phyloP scores from a whole-genome alignment of 2,329 filamentous ascomycete genomes.

The Mollisia scopiformis region DNA sequence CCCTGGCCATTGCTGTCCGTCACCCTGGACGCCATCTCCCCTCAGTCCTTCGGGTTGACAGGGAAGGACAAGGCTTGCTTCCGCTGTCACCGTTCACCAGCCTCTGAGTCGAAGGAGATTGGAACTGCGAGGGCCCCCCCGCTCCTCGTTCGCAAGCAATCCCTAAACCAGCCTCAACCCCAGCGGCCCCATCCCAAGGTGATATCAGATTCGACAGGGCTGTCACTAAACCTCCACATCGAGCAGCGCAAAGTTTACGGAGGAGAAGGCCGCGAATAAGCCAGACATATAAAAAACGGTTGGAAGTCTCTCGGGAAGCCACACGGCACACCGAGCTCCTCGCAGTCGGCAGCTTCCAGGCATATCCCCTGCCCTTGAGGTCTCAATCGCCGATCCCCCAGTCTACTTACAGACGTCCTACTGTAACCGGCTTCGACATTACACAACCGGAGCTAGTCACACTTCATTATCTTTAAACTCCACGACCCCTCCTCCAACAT shows the following conservation, averaged over 20 bases:
- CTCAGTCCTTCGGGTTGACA: too few relatives aligned
- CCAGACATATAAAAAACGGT: conserved; percentile 7
- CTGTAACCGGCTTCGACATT: conserved; percentile 8
- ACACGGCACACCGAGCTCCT: not conserved
- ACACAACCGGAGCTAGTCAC: conserved; percentile 19
- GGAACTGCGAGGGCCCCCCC: too few relatives aligned
- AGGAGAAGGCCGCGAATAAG: not conserved
- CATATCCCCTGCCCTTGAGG: conserved; percentile 11
- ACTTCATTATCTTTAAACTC: conserved; percentile 5
- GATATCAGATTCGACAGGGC: too few relatives aligned
- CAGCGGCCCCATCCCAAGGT: conserved; percentile 4
- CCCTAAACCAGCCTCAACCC: conserved; percentile 11
- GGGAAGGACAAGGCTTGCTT: too few relatives aligned
- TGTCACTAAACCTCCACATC: too few relatives aligned
- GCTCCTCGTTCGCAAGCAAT: conserved; percentile 19
- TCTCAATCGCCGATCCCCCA: conserved; percentile 19
- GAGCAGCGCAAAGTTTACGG: not conserved
- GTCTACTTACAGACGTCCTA: conserved; percentile 7
- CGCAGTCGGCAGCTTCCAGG: not conserved
- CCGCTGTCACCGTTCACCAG: too few relatives aligned
- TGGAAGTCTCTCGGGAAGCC: not conserved
- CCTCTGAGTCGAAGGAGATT: too few relatives aligned
- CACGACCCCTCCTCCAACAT: not conserved
- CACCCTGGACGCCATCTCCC: conserved; percentile 3
- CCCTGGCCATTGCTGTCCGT: not conserved